Conservation (phyloP, 2,329 filamentous ascomycete species). For the Ramichloridium luteum region DNA sequence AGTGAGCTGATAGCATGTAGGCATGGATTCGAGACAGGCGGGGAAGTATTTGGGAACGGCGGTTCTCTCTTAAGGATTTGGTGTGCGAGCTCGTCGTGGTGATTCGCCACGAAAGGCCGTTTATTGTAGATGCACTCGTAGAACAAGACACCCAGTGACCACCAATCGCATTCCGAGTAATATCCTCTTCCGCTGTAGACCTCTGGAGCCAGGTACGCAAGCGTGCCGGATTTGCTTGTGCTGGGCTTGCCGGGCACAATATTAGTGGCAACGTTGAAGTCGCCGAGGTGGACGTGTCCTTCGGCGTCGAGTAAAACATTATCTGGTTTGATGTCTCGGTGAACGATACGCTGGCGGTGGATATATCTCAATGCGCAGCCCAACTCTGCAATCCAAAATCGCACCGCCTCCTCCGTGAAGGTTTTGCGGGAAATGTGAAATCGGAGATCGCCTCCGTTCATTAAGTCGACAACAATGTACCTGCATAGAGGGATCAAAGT, state of each 20-base stretch:
- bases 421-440: constrained; percentile 98
- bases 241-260: constrained; percentile 69
- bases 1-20: constrained; percentile 78
- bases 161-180: constrained; percentile 87
- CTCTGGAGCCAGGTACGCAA: constrained; percentile 91
- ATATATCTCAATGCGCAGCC: constrained; percentile 84
- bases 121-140: constrained; percentile 99
- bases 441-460: constrained; percentile 91
- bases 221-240: constrained; percentile 90
- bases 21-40: constrained; percentile 77
- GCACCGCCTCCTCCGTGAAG: constrained; percentile 91
- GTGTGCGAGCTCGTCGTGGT: constrained; percentile 65
- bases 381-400: constrained; percentile 93
- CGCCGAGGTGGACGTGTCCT: constrained; percentile 91
- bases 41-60: constrained; percentile 83
- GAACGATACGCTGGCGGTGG: constrained; percentile 75
- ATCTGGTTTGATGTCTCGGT: constrained; percentile 84
- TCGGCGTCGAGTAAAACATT: constrained; percentile 80
- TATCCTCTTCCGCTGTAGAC: constrained; percentile 89
- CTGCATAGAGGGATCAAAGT: constrained; percentile 30
- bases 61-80: constrained; percentile 72
- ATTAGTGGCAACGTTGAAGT: constrained; percentile 98
- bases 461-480: constrained; percentile 91
- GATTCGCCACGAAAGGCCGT: constrained; percentile 87
- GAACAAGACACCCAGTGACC: constrained; percentile 95